Percentiles rank a stretch among this genome's conserved stretches.
These are phyloP conservation scores for Ilex asprella DNA, from an alignment of 257 asterid species.

Conservation along the genomic window DNA sequence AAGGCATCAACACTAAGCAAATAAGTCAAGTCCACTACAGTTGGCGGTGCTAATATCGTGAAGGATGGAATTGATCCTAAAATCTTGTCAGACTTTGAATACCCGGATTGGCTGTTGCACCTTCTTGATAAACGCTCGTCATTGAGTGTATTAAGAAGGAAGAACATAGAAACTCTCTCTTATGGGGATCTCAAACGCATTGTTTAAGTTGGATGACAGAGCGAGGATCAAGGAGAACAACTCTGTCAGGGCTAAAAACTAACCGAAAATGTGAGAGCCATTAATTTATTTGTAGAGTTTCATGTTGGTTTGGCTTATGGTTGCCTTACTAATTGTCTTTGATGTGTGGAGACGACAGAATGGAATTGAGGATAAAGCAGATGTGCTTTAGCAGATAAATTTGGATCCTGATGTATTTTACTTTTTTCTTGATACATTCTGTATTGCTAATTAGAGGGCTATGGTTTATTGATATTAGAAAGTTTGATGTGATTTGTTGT, in stretches of 20 bases:
- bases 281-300: too few species aligned
- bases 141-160: constrained; percentile 85
- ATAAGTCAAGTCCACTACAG: constrained; percentile 85
- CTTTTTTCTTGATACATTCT: too few species aligned
- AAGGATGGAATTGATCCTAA: constrained; percentile 91
- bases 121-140: constrained; percentile 67
- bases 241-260: constrained; percentile 58
- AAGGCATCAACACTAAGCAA: constrained; percentile 64
- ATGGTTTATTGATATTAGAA: too few species aligned
- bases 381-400: too few species aligned
- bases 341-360: too few species aligned
- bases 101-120: constrained; percentile 89
- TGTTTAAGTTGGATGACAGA: constrained; percentile 90
- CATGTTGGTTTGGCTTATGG: too few species aligned
- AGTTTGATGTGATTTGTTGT: too few species aligned
- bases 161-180: constrained; percentile 47
- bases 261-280: neutral
- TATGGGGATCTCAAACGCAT: constrained; percentile 75
- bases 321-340: too few species aligned
- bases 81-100: constrained; percentile 69
- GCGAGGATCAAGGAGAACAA: constrained; percentile 90
- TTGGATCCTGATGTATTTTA: too few species aligned
- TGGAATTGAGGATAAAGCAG: too few species aligned
- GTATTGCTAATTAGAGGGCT: too few species aligned
- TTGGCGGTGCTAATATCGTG: constrained; percentile 68